Conservation (phyloP, 2,329 filamentous ascomycete genomes). For the Akanthomyces muscarius region DNA sequence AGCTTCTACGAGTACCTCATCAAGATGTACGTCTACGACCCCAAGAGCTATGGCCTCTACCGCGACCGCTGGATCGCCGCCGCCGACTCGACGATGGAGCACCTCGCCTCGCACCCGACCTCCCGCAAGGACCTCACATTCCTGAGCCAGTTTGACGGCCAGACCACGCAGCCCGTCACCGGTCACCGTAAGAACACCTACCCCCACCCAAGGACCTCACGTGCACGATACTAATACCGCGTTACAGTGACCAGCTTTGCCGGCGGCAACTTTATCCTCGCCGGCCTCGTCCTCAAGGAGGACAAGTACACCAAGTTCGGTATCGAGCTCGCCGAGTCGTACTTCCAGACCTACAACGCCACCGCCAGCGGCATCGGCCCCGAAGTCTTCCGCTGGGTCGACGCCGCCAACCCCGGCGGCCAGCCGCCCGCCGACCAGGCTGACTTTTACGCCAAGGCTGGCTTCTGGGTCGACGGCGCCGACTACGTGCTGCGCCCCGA, state of each 20-base stretch:
- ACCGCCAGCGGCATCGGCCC: conserved; percentile 74
- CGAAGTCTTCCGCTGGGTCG: conserved; percentile 64
- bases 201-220: conserved; percentile 58
- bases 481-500: conserved; percentile 72
- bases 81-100: conserved; percentile 68
- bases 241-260: conserved; percentile 78
- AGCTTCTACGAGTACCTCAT: conserved; percentile 74
- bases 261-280: conserved; percentile 81
- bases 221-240: conserved; percentile 46
- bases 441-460: conserved; percentile 62
- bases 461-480: conserved; percentile 64
- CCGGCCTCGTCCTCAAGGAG: conserved; percentile 63
- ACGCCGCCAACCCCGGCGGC: conserved; percentile 50
- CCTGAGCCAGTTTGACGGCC: conserved; percentile 53
- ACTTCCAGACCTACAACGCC: conserved; percentile 66
- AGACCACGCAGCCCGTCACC: conserved; percentile 40
- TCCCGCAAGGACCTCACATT: conserved; percentile 69
- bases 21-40: conserved; percentile 85
- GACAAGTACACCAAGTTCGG: conserved; percentile 71
- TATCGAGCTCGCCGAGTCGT: conserved; percentile 65
- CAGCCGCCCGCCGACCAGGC: conserved; percentile 54
- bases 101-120: conserved; percentile 65
- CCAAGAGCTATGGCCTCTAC: conserved; percentile 58
- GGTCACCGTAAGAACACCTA: conserved; percentile 43
- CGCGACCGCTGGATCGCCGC: conserved; percentile 71